Evolutionary conservation across 257 asterid genomes (phyloP), one percentile per base, ranked within the genome.

Genomic region (Solanum tacnaense): DNA sequence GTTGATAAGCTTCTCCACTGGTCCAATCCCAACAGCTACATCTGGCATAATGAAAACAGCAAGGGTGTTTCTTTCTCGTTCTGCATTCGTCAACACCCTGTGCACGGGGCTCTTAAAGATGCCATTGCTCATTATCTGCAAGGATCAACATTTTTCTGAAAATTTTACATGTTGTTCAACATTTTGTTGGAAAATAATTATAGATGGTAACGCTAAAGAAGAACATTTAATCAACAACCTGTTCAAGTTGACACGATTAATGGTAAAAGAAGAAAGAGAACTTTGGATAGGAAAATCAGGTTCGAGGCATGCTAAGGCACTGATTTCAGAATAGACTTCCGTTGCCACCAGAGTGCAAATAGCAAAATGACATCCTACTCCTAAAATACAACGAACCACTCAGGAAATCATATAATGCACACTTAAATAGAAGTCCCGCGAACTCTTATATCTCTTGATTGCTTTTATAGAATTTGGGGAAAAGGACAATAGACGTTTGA

Each of bases 71-170:
- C 98, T 94, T 87, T 95, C 94, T 56, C 87, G 89, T 46, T 89
- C 89, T 25, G 91, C 87, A 83, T 92, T 91, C 5, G 92, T 91
- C 73, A 95, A 90, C 13, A 90, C 98, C 88, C 93, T 93, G 85
- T 95, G 98, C 85, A 94, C 87, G 0, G 94, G 95, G 89, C 98
- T 94, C 86, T 84, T 93, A 85, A 88, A 89, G 12, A 92, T 87
- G 31, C 95, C 96, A 67, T 94, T 95, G 89, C 93, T 93, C 92
- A 95, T 87, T 88, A 95, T 89, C 96, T 94, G 95, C 92, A 87
- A 32, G 27, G 41, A 29, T 27, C 27, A 46, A 81, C 5, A 46
- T 1, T 36, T 8, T 27, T 44, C 85, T 44, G 67, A 81, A 18
- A 46, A 46, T 5, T 44, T 44, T 16, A 44, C 38, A 7, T 7